A percentile compares a stretch with the other conserved stretches of the same genome.
phyloP scores from a whole-genome alignment of 176 grass and related monocot species.

The Raddia guianensis region DNA sequence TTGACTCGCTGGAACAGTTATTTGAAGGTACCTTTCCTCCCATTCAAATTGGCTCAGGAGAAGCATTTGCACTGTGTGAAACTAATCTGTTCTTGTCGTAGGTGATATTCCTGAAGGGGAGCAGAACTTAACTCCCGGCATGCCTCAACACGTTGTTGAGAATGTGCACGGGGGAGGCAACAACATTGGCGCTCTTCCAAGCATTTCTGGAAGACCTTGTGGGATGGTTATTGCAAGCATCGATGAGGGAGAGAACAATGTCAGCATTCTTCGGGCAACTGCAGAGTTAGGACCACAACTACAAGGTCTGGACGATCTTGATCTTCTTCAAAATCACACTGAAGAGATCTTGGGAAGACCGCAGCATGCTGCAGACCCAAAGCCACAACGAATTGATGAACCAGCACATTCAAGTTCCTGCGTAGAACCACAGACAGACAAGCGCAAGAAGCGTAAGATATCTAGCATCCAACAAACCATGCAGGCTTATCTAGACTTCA shows the following conservation, averaged over 20 bases:
- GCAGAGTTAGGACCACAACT: slow-evolving; percentile 30
- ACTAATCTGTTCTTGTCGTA: slow-evolving; percentile 12
- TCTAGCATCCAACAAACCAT: slow-evolving; percentile 50
- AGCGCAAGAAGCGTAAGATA: slow-evolving; percentile 44
- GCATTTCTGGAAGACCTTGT: slow-evolving; percentile 41
- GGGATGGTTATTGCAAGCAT: slow-evolving; percentile 18
- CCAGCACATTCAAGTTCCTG: slow-evolving; percentile 49
- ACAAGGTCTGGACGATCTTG: slow-evolving; percentile 36
- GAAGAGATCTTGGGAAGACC: slow-evolving; percentile 39
- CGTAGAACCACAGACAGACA: slow-evolving; percentile 48
- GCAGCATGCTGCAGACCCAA: slow-evolving; percentile 19
- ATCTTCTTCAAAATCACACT: slow-evolving; percentile 40
- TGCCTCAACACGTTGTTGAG: slow-evolving; percentile 24
- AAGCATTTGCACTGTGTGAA: slow-evolving; percentile 22
- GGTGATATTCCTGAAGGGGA: slow-evolving; percentile 53
- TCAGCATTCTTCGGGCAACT: slow-evolving; percentile 9
- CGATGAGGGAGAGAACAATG: slow-evolving; percentile 41
- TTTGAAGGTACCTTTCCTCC: slow-evolving; percentile 38
- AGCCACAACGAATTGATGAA: slow-evolving; percentile 35
- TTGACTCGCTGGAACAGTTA: slow-evolving; percentile 43
- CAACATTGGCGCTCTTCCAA: slow-evolving; percentile 19
- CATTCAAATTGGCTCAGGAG: slow-evolving; percentile 19
- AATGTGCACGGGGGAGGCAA: slow-evolving; percentile 38
- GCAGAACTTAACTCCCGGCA: background rate
- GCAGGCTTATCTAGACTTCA: slow-evolving; percentile 51